phyloP scores from a whole-genome alignment of 768 basidiomycete species.

The Termitomyces sp. region DNA sequence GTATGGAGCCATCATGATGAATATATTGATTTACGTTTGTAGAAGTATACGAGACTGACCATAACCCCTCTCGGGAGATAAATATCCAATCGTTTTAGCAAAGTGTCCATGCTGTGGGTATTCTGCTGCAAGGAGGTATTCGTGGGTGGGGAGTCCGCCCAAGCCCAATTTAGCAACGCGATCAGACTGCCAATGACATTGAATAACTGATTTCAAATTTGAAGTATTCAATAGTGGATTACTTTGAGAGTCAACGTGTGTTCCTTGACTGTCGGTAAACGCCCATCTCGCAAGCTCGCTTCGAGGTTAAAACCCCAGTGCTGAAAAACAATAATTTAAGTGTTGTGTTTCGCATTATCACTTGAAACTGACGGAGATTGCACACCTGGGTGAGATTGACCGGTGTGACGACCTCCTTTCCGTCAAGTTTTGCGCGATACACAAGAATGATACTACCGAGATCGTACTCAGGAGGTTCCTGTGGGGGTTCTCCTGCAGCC shows the following conservation, averaged over 20 bases:
- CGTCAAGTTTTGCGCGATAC: constrained; percentile 66
- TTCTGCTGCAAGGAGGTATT: constrained; percentile 39
- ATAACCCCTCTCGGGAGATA: constrained; percentile 55
- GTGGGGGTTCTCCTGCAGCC: constrained; percentile 12
- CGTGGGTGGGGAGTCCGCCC: constrained; percentile 48
- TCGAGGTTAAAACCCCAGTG: constrained; percentile 85
- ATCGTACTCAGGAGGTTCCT: constrained; percentile 32
- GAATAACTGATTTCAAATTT: neutral
- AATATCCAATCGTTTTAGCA: constrained; percentile 50
- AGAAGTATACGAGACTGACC: constrained; percentile 31
- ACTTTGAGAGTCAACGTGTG: constrained; percentile 41
- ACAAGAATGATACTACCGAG: constrained; percentile 65
- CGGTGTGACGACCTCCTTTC: constrained; percentile 50
- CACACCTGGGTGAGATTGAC: constrained; percentile 73
- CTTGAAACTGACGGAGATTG: neutral
- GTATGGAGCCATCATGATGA: neutral
- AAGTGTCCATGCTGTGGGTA: constrained; percentile 46
- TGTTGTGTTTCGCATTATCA: neutral
- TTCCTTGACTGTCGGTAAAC: constrained; percentile 42
- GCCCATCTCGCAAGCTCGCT: constrained; percentile 50
- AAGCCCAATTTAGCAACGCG: constrained; percentile 48
- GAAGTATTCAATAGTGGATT: neutral
- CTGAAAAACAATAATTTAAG: constrained; percentile 26
- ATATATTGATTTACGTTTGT: neutral
- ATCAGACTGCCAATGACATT: constrained; percentile 35